A percentile compares a stretch with the other conserved stretches of the same genome.
These are phyloP conservation scores for Trichoderma lentiforme DNA, from an alignment of 2,329 filamentous ascomycete genomes.

Conservation along the genomic window DNA sequence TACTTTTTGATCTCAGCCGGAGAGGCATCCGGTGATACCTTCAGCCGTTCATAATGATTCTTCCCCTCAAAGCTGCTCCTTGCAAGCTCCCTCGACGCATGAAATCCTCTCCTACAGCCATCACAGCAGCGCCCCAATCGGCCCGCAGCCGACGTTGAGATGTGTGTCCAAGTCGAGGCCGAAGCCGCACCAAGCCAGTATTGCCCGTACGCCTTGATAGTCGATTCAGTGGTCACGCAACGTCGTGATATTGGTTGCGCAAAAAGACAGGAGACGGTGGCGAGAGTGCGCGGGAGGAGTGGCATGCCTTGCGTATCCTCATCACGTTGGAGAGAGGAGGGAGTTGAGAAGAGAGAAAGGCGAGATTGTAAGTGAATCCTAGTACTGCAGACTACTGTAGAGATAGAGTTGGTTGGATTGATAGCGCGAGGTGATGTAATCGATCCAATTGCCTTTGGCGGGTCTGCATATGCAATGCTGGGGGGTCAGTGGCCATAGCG, in stretches of 20 bases:
- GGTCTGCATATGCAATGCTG: conserved; percentile 22
- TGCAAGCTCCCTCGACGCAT: conserved; percentile 19
- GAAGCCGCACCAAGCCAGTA: not conserved
- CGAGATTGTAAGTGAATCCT: not conserved
- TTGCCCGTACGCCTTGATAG: not conserved
- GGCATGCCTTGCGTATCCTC: conserved; percentile 54
- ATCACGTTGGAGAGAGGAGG: conserved; percentile 37
- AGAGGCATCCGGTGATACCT: conserved; percentile 67
- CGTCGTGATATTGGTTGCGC: conserved; percentile 2
- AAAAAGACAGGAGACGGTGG: conserved; percentile 11
- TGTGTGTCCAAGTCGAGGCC: not conserved
- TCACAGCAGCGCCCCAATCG: conserved; percentile 17
- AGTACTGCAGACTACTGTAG: not conserved
- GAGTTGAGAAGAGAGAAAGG: not conserved
- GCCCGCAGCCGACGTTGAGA: not conserved
- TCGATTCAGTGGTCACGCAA: not conserved
- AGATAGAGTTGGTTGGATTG: not conserved
- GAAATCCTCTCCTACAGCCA: conserved; percentile 23
- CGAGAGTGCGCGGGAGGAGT: conserved; percentile 35
- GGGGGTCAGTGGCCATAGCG: conserved; percentile 18
- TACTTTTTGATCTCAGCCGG: conserved; percentile 81
- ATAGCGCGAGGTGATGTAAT: conserved; percentile 30
- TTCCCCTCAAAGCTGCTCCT: conserved; percentile 27
- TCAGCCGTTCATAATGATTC: conserved; percentile 81
- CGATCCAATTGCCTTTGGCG: conserved; percentile 22